Conservation (phyloP, 148 eudicot genomes). For the Nepenthes gracilis region DNA sequence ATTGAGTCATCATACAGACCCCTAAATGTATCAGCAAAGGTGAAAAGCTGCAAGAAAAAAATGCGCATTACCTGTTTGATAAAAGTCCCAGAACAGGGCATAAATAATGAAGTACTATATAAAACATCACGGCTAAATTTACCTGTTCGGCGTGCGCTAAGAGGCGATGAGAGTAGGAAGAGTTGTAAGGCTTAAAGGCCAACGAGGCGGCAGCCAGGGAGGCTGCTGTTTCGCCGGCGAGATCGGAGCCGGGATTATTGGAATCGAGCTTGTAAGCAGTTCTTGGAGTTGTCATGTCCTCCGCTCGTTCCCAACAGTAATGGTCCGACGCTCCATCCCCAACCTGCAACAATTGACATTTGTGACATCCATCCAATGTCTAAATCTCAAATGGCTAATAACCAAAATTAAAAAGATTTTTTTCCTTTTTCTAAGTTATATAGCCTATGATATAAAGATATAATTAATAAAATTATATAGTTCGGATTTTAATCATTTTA, state of each 20-base stretch:
- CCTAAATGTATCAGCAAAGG: conserved; percentile 67
- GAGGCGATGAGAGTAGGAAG: conserved; percentile 23
- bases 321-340: conserved; percentile 9
- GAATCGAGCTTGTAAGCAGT: conserved; percentile 51
- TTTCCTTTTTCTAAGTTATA: no score
- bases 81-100: background rate
- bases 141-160: conserved; percentile 7
- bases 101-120: no score
- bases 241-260: conserved; percentile 63
- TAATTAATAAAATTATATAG: no score
- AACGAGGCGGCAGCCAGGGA: conserved; percentile 80
- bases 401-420: no score
- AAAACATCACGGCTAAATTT: background rate
- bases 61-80: background rate
- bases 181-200: conserved; percentile 56
- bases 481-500: no score
- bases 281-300: conserved; percentile 77
- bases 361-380: no score
- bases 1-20: conserved; percentile 65
- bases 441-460: no score
- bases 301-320: conserved; percentile 57
- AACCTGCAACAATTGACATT: background rate
- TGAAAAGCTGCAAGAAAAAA: conserved; percentile 50
- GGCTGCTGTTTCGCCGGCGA: conserved; percentile 90
- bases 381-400: no score